phyloP scores from a whole-genome alignment of 805 yeast species.

The Brettanomyces naardenensis region DNA sequence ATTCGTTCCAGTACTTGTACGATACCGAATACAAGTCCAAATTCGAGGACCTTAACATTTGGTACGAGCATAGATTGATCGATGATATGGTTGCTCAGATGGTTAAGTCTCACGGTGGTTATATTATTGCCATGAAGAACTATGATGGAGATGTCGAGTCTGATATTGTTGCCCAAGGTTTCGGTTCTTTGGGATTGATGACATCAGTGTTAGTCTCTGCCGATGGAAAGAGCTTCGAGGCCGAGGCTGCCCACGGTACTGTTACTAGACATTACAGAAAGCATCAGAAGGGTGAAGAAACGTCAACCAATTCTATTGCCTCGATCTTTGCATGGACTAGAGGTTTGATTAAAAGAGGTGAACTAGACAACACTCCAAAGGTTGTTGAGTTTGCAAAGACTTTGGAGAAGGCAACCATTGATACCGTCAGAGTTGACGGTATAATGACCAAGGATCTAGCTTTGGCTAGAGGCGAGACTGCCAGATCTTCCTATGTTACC shows the following conservation, averaged over 20 bases:
- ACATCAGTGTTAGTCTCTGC: constrained; percentile 96
- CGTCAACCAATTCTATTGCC: constrained; percentile 95
- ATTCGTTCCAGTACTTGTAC: constrained; percentile 78
- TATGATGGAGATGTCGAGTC: constrained; percentile 98
- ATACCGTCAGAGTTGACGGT: constrained; percentile 75
- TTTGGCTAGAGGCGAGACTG: constrained; percentile 78
- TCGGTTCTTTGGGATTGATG: constrained; percentile 95
- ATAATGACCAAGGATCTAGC: constrained; percentile 97
- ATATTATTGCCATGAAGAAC: constrained; percentile 91
- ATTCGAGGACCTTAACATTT: constrained; percentile 76
- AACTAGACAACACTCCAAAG: constrained; percentile 77
- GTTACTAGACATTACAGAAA: constrained; percentile 96
- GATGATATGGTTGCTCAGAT: constrained; percentile 99
- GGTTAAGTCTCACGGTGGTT: constrained; percentile 94
- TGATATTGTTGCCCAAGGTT: constrained; percentile 96
- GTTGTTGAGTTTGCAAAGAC: constrained; percentile 72
- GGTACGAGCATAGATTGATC: constrained; percentile 94
- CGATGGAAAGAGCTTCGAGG: constrained; percentile 90
- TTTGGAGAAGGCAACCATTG: constrained; percentile 78
- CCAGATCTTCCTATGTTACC: constrained; percentile 74
- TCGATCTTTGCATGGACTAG: constrained; percentile 96
- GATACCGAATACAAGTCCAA: constrained; percentile 56
- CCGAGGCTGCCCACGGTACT: constrained; percentile 99
- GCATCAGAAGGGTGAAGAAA: constrained; percentile 94
- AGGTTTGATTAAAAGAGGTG: constrained; percentile 90